Percentiles rank a stretch among this genome's conserved stretches.
These are phyloP conservation scores for Truncatella angustata DNA, from an alignment of 2,329 filamentous ascomycete species.

Conservation along the genomic window DNA sequence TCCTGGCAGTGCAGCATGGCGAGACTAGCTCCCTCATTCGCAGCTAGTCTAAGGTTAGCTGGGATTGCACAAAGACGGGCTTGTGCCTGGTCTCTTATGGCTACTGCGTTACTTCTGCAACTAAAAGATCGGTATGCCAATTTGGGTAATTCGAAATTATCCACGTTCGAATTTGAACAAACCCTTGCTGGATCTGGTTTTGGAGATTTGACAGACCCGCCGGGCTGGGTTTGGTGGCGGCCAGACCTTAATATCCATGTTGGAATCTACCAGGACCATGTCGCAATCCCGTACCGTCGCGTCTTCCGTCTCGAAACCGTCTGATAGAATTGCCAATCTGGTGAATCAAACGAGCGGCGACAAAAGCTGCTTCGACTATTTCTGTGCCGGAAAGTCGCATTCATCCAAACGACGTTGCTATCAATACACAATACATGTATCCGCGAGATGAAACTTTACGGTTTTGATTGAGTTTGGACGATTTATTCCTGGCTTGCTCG, in stretches of 20 bases:
- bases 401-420: no score
- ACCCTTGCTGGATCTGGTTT: background rate
- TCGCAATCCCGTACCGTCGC: background rate
- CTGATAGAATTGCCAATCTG: background rate
- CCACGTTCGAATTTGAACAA: background rate
- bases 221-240: background rate
- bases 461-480: no score
- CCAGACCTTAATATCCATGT: background rate
- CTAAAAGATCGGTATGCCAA: background rate
- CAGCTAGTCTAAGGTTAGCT: no score
- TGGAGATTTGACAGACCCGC: conserved; percentile 7
- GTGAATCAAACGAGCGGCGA: background rate
- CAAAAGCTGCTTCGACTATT: background rate
- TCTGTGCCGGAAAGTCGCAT: background rate
- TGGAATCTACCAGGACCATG: no score
- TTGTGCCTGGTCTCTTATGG: no score
- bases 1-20: no score
- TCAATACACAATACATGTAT: no score
- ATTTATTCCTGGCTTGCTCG: no score
- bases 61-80: no score
- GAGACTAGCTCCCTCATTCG: no score
- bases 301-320: background rate
- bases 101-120: no score
- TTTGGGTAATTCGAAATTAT: background rate
- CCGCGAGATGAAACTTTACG: no score